A percentile compares a stretch with the other conserved stretches of the same genome.
Conservation (phyloP, 495 filamentous ascomycete species). For the Neurospora pannonica region DNA sequence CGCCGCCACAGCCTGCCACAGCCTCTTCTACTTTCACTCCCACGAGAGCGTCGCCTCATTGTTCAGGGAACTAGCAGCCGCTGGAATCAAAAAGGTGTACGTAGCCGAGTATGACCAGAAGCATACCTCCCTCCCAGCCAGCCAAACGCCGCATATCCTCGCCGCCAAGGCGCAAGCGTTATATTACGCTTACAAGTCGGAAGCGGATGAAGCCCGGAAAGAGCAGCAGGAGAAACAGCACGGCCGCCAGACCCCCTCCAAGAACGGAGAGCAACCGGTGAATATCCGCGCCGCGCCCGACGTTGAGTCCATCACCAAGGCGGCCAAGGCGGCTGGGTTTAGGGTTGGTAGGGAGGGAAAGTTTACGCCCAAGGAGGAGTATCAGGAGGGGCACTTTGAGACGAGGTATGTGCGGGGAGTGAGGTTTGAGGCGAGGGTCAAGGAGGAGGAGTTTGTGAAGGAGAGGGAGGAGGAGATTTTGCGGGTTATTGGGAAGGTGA, state of each 20-base stretch:
- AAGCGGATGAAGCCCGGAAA: not conserved
- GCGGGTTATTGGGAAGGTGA: constrained; percentile 25
- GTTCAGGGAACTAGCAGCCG: constrained; percentile 20
- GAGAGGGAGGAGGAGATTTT: constrained; percentile 28
- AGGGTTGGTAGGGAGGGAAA: constrained; percentile 19
- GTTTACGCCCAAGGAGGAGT: constrained; percentile 21
- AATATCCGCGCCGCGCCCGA: constrained; percentile 1
- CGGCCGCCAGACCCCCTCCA: too few species aligned
- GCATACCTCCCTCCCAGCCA: not conserved
- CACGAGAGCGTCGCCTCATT: constrained; percentile 18
- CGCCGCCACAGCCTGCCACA: constrained; percentile 20
- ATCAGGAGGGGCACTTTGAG: constrained; percentile 42
- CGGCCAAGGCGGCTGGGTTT: constrained; percentile 13
- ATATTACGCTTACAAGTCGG: constrained; percentile 10
- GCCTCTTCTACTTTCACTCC: constrained; percentile 41
- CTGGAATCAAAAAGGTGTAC: constrained; percentile 22
- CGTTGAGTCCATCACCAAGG: constrained; percentile 11
- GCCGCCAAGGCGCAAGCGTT: constrained; percentile 26
- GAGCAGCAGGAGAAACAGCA: not conserved
- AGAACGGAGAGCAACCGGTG: not conserved
- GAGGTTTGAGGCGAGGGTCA: constrained; percentile 20
- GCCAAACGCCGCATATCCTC: constrained; percentile 32
- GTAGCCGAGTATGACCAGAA: constrained; percentile 32
- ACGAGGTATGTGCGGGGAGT: constrained; percentile 16
- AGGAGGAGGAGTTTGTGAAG: constrained; percentile 14